These are phyloP conservation scores for Aspergillus tanneri DNA, from an alignment of 2,329 filamentous ascomycete species.

Conservation along the genomic window DNA sequence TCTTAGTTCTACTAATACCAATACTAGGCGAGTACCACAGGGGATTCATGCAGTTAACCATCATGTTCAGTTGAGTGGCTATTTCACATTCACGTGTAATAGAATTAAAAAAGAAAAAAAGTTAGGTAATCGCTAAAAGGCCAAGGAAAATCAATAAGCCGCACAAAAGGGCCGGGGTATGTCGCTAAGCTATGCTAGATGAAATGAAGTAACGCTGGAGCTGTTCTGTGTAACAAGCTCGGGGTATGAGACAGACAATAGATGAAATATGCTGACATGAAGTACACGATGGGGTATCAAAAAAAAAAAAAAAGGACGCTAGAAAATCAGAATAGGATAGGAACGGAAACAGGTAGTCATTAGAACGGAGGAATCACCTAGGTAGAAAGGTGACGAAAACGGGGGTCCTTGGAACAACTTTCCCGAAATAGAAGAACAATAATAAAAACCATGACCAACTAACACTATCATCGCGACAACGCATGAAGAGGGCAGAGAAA, in stretches of 20 bases:
- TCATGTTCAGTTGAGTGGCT: too few relatives aligned
- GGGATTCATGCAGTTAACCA: conserved; percentile 1
- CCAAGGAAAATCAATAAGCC: conserved; percentile 2
- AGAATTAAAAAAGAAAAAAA: neutral
- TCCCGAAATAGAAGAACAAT: conserved; percentile 16
- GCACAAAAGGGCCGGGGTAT: conserved; percentile 15
- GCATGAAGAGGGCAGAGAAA: conserved; percentile 11
- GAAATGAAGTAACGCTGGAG: conserved; percentile 17
- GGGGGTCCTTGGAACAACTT: neutral
- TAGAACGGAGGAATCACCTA: neutral
- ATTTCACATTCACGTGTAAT: neutral
- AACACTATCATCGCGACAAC: conserved; percentile 17
- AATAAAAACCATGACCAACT: neutral
- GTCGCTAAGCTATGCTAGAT: conserved; percentile 23
- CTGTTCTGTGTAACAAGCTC: conserved; percentile 22
- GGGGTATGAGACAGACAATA: conserved; percentile 20
- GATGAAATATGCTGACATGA: conserved; percentile 2
- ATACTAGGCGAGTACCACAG: neutral
- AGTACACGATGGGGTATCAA: conserved; percentile 27
- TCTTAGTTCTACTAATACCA: too few relatives aligned
- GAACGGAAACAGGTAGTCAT: conserved; percentile 6
- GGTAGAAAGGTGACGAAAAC: neutral
- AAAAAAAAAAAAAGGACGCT: conserved; percentile 7
- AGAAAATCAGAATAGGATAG: conserved; percentile 1
- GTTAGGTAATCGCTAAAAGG: neutral